Evolutionary conservation across 352 stramenopile species (phyloP), one percentile per base, ranked within the genome.

Genomic region (Globisporangium rhizosaccharum): DNA sequence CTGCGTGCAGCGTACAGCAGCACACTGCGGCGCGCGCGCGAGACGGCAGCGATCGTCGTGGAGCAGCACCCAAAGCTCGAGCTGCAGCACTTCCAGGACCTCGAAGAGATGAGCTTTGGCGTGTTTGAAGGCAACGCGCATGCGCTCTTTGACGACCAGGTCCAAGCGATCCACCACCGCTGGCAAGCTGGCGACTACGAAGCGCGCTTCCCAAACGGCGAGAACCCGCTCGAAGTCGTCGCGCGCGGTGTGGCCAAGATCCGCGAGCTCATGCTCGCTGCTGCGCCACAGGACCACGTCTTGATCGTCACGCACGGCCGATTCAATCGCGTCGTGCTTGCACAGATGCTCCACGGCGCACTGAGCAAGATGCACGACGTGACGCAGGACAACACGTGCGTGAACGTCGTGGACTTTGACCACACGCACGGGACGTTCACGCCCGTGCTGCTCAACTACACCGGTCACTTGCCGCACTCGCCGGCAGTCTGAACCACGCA

Each of bases 61-160:
- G 33, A 87, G 37, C 61, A 67, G 25, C 78, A 90, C 63, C 71
- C 75, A 25, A 75, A 79, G 59, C 56, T 88, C 42, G 63, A 78
- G 57, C 63, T 87, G 53, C 61, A 87, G 63, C 39, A 73, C n/a
- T 85, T 90, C 58, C 23, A 64, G 18, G 82, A 91, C 36, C 65
- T 93, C 10, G 82, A 93, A 53, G 84, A 93, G 61, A 93, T 93
- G 84, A 92, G 83, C 67, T 93, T 92, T 56, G 84, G 84, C 10
- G 50, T 82, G 46, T 71, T 92, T 18, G 84, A 93, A 57, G 82
- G 80, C 50, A 75, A 88, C 50, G 65, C 70, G 44, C 78, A 83
- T 61, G 70, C 73, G 30, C 48, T 64, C 26, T 73, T 85, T 46
- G 62, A 83, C 42, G 71, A 79, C 20, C 57, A 87, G 50, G 72